A percentile compares a stretch with the other conserved stretches of the same genome.
Evolutionary conservation across 495 filamentous ascomycete species (phyloP).

Genomic region (Penicillium odoratum): DNA sequence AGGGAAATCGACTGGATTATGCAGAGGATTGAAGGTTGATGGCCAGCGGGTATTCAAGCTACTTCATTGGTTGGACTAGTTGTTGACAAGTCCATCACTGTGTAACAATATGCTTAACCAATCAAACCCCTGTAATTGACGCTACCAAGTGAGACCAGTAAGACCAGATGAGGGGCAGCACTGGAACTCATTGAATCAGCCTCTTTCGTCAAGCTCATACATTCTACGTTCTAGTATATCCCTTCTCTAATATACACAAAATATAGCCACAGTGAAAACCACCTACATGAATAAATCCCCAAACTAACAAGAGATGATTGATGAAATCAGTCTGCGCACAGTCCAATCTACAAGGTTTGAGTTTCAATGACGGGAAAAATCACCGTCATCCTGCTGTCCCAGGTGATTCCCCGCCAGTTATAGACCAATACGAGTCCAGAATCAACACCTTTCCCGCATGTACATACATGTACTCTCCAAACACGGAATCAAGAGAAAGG

Average conservation of each 20-base stretch:
- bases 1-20: conserved; percentile 22
- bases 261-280: no score
- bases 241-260: no score
- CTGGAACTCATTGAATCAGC: conserved; percentile 6
- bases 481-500: neutral
- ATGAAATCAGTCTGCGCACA: neutral
- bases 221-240: no score
- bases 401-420: neutral
- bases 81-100: conserved; percentile 9
- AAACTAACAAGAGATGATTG: neutral
- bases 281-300: neutral
- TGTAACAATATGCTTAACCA: neutral
- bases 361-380: conserved; percentile 2
- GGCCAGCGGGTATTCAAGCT: conserved; percentile 26
- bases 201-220: neutral
- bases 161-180: neutral
- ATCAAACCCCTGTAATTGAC: conserved; percentile 12
- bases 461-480: neutral
- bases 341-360: neutral
- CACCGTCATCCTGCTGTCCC: neutral
- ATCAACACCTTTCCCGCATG: neutral
- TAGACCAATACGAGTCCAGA: neutral
- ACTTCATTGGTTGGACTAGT: conserved; percentile 18
- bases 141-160: conserved; percentile 8
- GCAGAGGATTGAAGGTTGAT: conserved; percentile 8